Evolutionary conservation across 1,284 basidiomycete species (phyloP).

Genomic region (Microbotryomycetes sp.): DNA sequence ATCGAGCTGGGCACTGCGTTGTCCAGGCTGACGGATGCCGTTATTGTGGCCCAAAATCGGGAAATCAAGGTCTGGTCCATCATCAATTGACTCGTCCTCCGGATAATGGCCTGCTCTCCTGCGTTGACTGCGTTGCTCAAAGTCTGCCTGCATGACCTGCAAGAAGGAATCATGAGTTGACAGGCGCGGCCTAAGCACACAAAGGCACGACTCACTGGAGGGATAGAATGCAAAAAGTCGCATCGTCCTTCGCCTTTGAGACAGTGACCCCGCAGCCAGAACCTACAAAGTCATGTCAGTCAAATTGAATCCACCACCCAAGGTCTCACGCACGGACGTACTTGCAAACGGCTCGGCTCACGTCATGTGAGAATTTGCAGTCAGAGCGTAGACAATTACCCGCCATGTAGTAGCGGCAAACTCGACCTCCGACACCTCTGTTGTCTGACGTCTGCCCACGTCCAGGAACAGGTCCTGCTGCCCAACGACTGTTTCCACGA

Average conservation of each 20-base stretch:
- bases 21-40: conserved; percentile 39
- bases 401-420: conserved; percentile 92
- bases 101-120: background rate
- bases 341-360: conserved; percentile 50
- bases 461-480: background rate
- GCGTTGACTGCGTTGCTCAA: conserved; percentile 15
- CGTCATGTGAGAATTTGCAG: conserved; percentile 67
- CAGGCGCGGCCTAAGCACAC: too few species aligned
- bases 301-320: too few species aligned
- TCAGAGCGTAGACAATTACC: conserved; percentile 93
- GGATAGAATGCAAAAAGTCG: conserved; percentile 32
- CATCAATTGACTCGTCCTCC: background rate
- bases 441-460: conserved; percentile 14
- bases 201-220: conserved; percentile 9
- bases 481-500: conserved; percentile 17
- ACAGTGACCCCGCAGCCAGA: conserved; percentile 95
- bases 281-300: conserved; percentile 51
- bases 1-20: conserved; percentile 49
- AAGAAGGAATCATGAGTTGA: background rate
- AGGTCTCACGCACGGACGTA: too few species aligned
- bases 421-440: conserved; percentile 41
- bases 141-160: conserved; percentile 32
- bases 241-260: conserved; percentile 70
- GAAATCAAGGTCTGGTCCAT: conserved; percentile 55
- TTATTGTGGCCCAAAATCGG: conserved; percentile 57